phyloP scores from a whole-genome alignment of 371 early-diverging fungal species.

The Mortierella sp. region DNA sequence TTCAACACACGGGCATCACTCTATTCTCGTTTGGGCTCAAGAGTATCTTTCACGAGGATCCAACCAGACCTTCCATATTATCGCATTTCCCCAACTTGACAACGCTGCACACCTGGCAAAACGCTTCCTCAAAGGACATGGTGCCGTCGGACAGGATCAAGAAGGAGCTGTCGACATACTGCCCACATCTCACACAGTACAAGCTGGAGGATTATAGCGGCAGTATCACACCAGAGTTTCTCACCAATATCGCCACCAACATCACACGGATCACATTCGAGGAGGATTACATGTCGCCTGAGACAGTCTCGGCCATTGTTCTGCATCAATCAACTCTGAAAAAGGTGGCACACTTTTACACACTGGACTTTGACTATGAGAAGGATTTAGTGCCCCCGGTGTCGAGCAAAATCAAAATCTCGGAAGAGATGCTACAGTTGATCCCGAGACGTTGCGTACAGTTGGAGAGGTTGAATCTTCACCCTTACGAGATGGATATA shows the following conservation, averaged over 20 bases:
- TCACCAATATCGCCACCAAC: neutral
- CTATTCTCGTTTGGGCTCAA: neutral
- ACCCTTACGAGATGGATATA: neutral
- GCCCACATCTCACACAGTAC: neutral
- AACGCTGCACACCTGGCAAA: neutral
- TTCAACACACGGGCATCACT: neutral
- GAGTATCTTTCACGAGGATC: neutral
- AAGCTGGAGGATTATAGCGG: neutral
- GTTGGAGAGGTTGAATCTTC: neutral
- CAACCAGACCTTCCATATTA: neutral
- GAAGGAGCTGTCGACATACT: neutral
- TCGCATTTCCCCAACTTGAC: neutral
- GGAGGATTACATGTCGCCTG: neutral
- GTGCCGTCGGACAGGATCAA: neutral
- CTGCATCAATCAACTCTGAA: neutral
- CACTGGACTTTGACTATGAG: neutral
- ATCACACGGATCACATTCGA: neutral
- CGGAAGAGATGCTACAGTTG: neutral
- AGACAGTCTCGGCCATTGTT: neutral
- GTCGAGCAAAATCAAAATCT: neutral
- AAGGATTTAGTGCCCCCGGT: neutral
- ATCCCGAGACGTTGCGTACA: neutral
- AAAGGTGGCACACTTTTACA: neutral
- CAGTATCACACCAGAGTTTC: neutral
- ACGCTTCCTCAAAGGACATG: no score